These are phyloP conservation scores for Aspergillus bertholletiae DNA, from an alignment of 495 filamentous ascomycete genomes.

Conservation along the genomic window DNA sequence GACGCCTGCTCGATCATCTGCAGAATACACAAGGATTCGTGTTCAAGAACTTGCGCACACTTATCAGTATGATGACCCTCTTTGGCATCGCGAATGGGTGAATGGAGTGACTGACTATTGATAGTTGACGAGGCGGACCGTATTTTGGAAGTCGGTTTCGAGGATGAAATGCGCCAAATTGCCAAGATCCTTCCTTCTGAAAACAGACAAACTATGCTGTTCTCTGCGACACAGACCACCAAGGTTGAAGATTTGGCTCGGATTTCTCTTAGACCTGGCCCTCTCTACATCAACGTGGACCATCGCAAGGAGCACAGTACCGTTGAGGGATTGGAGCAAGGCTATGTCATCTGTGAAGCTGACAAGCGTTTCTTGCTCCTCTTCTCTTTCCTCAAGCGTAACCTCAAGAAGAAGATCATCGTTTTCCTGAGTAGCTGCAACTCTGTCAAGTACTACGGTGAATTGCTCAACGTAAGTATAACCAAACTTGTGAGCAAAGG, in stretches of 20 bases:
- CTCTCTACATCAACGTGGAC: conserved; percentile 94
- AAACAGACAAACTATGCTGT: conserved; percentile 91
- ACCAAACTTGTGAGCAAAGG: background rate
- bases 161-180: conserved; percentile 97
- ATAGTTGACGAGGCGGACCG: conserved; percentile 78
- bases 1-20: conserved; percentile 87
- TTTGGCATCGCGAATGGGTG: background rate
- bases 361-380: conserved; percentile 92
- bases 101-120: background rate
- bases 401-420: conserved; percentile 91
- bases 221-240: conserved; percentile 96
- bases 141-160: conserved; percentile 95
- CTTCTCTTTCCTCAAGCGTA: conserved; percentile 93
- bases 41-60: conserved; percentile 85
- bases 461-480: conserved; percentile 66
- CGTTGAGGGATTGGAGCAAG: conserved; percentile 90
- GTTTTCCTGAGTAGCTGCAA: conserved; percentile 95
- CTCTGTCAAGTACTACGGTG: conserved; percentile 90
- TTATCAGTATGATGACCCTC: conserved; percentile 45
- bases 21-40: conserved; percentile 91
- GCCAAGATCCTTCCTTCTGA: conserved; percentile 90
- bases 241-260: conserved; percentile 96
- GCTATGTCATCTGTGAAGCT: conserved; percentile 88
- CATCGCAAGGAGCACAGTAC: conserved; percentile 74
- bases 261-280: conserved; percentile 87